phyloP scores from a whole-genome alignment of 202 grass and related monocot species.

The Zoysia matrella region DNA sequence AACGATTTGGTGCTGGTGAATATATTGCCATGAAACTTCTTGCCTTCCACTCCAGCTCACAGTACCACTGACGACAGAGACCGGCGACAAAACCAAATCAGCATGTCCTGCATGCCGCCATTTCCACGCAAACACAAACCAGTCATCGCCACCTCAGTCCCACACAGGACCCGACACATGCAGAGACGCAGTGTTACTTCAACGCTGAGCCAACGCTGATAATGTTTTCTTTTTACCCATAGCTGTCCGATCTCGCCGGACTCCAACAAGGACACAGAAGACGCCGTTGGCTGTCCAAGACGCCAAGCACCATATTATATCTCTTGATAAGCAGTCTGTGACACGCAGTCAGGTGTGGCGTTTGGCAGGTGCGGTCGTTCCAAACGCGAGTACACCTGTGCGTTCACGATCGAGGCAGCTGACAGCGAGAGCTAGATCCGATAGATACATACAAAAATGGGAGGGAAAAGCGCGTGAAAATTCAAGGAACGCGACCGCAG shows the following conservation, averaged over 20 bases:
- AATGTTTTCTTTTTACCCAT: too few species aligned
- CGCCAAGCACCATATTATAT: neutral
- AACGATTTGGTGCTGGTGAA: neutral
- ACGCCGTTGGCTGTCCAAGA: neutral
- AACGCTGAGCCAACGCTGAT: too few species aligned
- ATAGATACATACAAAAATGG: neutral
- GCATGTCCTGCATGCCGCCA: neutral
- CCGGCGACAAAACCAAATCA: neutral
- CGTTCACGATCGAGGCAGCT: neutral
- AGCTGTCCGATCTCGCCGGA: neutral
- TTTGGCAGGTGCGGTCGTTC: neutral
- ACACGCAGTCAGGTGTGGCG: neutral
- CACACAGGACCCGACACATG: neutral
- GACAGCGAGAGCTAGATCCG: neutral
- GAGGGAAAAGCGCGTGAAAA: slow-evolving; percentile 1
- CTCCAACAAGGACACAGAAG: neutral
- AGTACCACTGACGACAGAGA: neutral
- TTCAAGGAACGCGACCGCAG: neutral
- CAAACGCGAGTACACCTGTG: slow-evolving; percentile 11
- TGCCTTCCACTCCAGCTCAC: neutral
- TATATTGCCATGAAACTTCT: neutral
- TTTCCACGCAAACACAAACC: neutral
- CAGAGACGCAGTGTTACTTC: neutral
- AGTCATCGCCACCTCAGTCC: neutral
- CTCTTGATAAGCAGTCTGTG: neutral